These are phyloP conservation scores for Plasmodium inui DNA, from an alignment of 169 alveolate species.

Conservation along the genomic window DNA sequence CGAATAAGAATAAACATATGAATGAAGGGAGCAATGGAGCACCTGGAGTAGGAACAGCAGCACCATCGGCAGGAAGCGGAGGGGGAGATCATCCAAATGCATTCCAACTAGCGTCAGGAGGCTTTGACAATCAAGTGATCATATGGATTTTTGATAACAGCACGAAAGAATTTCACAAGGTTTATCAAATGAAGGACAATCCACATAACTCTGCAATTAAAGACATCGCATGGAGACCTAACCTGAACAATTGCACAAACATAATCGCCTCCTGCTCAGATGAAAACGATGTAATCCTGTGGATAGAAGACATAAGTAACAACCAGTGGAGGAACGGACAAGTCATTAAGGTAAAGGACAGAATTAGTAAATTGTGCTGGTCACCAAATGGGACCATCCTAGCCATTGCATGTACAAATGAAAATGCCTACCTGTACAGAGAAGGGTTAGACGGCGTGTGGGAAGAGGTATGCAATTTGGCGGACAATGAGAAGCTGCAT, in stretches of 20 bases:
- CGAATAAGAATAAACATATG: constrained; percentile 72
- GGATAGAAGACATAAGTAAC: constrained; percentile 78
- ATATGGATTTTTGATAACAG: constrained; percentile 87
- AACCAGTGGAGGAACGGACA: constrained; percentile 68
- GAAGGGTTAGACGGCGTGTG: constrained; percentile 80
- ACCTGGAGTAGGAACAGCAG: background rate
- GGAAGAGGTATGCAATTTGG: constrained; percentile 77
- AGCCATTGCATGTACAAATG: constrained; percentile 79
- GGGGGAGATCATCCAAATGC: constrained; percentile 51
- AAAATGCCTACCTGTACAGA: constrained; percentile 75
- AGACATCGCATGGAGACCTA: constrained; percentile 92
- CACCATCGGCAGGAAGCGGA: background rate
- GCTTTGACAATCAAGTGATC: constrained; percentile 88
- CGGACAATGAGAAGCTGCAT: constrained; percentile 21
- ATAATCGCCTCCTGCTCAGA: constrained; percentile 86
- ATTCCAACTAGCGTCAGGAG: constrained; percentile 89
- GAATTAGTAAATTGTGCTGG: constrained; percentile 75
- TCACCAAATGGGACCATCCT: constrained; percentile 81
- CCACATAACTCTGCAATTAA: constrained; percentile 89
- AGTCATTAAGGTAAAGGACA: constrained; percentile 28
- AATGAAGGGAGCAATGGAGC: constrained; percentile 27
- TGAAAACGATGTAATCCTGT: constrained; percentile 78
- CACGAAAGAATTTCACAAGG: constrained; percentile 77
- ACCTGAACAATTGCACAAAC: constrained; percentile 79
- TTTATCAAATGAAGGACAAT: constrained; percentile 74